Evolutionary conservation across 805 yeast species (phyloP).

Genomic region (Clavispora asparagi): DNA sequence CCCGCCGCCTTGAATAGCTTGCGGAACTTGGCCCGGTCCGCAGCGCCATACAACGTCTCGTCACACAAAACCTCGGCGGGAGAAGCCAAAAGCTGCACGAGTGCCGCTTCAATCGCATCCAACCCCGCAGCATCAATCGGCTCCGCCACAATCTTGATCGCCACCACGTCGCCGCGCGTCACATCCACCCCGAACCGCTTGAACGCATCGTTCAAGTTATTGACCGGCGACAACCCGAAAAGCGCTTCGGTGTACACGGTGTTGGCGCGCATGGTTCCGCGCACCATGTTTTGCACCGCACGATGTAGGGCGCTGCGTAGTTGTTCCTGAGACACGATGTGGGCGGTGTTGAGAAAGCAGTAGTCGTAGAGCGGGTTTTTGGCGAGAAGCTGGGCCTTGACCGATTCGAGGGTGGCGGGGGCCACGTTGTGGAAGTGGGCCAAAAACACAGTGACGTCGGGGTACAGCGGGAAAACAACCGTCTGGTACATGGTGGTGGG

Average conservation of each 20-base stretch:
- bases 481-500: conserved; percentile 1
- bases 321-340: conserved; percentile 58
- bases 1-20: conserved; percentile 35
- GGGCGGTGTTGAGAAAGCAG: conserved; percentile 60
- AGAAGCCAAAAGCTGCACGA: conserved; percentile 15
- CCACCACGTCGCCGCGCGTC: conserved; percentile 40
- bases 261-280: conserved; percentile 52
- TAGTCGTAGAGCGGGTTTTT: conserved; percentile 49
- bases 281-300: conserved; percentile 47
- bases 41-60: conserved; percentile 13
- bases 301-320: conserved; percentile 56
- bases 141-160: conserved; percentile 41
- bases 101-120: conserved; percentile 16
- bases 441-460: conserved; percentile 30
- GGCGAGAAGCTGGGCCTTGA: conserved; percentile 41
- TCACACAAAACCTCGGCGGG: conserved; percentile 18
- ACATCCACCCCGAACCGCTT: conserved; percentile 65
- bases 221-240: conserved; percentile 62
- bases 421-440: conserved; percentile 43
- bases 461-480: conserved; percentile 43
- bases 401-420: conserved; percentile 30
- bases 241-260: conserved; percentile 69
- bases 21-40: conserved; percentile 26
- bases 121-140: conserved; percentile 16
- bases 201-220: conserved; percentile 68